Conservation (phyloP, 352 stramenopile species). For the Phytophthora foliorum region DNA sequence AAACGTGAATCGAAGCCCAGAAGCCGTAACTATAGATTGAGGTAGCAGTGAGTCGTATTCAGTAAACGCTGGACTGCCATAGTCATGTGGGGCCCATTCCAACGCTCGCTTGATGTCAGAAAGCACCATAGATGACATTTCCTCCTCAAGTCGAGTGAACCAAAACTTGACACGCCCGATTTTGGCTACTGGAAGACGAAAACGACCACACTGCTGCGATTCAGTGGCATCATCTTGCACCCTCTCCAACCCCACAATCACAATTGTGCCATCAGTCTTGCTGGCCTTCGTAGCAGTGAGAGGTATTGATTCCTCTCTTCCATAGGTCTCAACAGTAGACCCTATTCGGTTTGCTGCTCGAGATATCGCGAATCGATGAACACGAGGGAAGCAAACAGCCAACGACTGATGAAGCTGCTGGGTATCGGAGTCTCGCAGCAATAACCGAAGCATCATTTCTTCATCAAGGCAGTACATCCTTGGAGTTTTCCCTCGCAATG, state of each 20-base stretch:
- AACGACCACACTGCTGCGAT: conserved; percentile 12
- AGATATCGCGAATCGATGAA: conserved; percentile 44
- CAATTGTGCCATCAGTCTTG: conserved; percentile 28
- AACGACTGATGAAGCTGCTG: conserved; percentile 38
- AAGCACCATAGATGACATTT: conserved; percentile 55
- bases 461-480: conserved; percentile 57
- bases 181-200: conserved; percentile 62
- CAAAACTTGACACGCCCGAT: conserved; percentile 76
- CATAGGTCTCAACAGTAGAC: conserved; percentile 30
- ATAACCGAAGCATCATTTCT: conserved; percentile 43
- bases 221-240: background rate
- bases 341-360: conserved; percentile 25
- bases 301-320: conserved; percentile 14
- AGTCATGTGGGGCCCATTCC: conserved; percentile 20
- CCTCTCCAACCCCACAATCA: conserved; percentile 35
- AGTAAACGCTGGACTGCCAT: background rate
- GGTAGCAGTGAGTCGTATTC: conserved; percentile 29
- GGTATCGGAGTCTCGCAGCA: conserved; percentile 54
- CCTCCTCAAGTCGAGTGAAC: conserved; percentile 69
- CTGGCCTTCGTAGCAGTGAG: conserved; percentile 3
- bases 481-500: conserved; percentile 47
- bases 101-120: conserved; percentile 48
- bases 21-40: conserved; percentile 43
- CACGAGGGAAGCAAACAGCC: conserved; percentile 49
- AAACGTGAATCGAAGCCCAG: conserved; percentile 43